Base-by-base conservation (phyloP, 116 monocot species). In the Posidonia oceanica region DNA sequence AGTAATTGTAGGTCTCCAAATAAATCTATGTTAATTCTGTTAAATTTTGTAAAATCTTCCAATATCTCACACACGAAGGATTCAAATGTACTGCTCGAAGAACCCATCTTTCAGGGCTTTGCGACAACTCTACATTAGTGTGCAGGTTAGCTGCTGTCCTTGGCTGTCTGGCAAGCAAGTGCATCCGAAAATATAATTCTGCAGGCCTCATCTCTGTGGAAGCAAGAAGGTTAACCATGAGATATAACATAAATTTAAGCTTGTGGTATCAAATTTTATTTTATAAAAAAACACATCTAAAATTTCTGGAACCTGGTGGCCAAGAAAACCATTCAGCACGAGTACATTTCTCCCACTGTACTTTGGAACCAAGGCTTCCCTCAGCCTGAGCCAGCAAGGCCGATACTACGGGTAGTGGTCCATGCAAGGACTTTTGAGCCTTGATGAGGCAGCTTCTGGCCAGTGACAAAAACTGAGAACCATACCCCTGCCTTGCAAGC, bases 131-230 rank as follows among this genome's bases (percentile, higher is more conserved):
- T 65, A 86, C 69, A 21, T 42, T 61, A 18, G 54, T 14, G 44
- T 76, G 12, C 40, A 66, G 18, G 48, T 82, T 67, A 17, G 81
- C 64, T 12, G 36, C 62, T 8, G 74, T 54, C 20, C 16, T 75
- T 1, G 67, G 62, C 59, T 83, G 75, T 38, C 60, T 87, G 15
- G 90, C 81, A 77, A 98, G 85, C 62, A 93, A 79, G 69, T 90
- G 86, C 93, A 93, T 90, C 74, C 88, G 98, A 59, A 93, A 90
- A 72, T 87, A 93, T 39, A 98, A 12, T 71, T 98, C 98, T 4
- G 98, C 90, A 17, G 93, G 98, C 66, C 93, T 85, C 79, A 72
- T 81, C 79, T 89, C 98, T 93, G 93, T 52, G 58, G 52, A 71
- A 67, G 10, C 36, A 55, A 44, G 14, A 22, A 74, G 38, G 14